Evolutionary conservation across 202 grass and related monocot genomes (phyloP).

Genomic region (Carex sylvatica): DNA sequence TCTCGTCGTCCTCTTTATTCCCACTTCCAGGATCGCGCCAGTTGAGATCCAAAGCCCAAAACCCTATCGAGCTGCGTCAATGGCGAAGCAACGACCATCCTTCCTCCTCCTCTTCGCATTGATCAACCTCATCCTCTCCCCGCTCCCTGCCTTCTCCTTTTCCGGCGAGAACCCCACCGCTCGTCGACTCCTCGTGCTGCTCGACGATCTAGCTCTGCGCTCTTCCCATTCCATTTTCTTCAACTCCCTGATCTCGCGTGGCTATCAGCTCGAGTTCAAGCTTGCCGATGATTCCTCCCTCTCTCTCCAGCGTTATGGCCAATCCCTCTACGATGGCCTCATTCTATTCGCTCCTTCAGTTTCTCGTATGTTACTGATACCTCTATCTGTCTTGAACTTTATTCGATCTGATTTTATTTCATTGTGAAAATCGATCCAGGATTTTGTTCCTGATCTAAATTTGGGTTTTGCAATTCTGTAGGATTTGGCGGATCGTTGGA

Average conservation of each 20-base stretch:
- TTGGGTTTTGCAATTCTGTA: slow-evolving; percentile 30
- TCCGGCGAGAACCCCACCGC: slow-evolving; percentile 49
- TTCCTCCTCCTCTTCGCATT: slow-evolving; percentile 23
- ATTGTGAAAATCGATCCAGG: neutral
- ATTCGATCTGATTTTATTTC: neutral
- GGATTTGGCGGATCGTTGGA: slow-evolving; percentile 91
- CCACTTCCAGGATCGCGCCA: neutral
- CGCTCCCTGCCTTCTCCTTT: slow-evolving; percentile 3
- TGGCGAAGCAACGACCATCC: slow-evolving; percentile 41
- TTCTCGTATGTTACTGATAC: slow-evolving; percentile 42
- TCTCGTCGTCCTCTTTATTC: neutral
- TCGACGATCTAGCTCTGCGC: slow-evolving; percentile 81
- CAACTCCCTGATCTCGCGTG: slow-evolving; percentile 68
- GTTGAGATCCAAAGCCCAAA: slow-evolving; percentile 42
- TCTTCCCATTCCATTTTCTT: slow-evolving; percentile 94
- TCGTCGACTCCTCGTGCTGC: slow-evolving; percentile 68
- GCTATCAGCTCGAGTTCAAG: slow-evolving; percentile 88
- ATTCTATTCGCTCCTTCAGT: slow-evolving; percentile 80
- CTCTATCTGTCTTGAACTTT: neutral
- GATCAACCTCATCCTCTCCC: neutral
- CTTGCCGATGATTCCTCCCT: slow-evolving; percentile 82
- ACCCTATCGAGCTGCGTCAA: slow-evolving; percentile 32
- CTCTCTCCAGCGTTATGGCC: slow-evolving; percentile 84
- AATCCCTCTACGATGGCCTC: slow-evolving; percentile 96
- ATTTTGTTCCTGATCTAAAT: slow-evolving; percentile 1